Conservation (phyloP, 495 filamentous ascomycete genomes). For the Xylaria flabelliformis region DNA sequence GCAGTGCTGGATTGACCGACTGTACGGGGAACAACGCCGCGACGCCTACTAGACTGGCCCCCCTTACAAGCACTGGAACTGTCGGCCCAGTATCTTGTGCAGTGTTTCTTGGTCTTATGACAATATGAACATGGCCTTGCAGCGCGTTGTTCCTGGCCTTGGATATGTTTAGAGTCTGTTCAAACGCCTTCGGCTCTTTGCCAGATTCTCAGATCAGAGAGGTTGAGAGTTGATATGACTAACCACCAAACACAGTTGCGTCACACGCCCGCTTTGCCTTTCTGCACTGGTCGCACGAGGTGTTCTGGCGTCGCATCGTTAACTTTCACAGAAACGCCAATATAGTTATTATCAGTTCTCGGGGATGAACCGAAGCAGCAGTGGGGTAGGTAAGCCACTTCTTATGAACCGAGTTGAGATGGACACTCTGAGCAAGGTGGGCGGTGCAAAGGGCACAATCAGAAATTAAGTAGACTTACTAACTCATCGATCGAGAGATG, state of each 20-base stretch:
- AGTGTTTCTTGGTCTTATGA: conserved; percentile 41
- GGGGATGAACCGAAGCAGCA: background rate
- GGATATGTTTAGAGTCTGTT: background rate
- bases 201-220: background rate
- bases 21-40: background rate
- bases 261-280: conserved; percentile 55
- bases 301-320: conserved; percentile 42
- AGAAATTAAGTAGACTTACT: background rate
- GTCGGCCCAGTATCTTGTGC: conserved; percentile 42
- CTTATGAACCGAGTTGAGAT: background rate
- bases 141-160: background rate
- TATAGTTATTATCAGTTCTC: background rate
- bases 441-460: background rate
- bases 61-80: background rate
- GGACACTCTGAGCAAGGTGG: background rate
- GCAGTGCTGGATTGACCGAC: background rate
- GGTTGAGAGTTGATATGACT: conserved; percentile 5
- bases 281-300: conserved; percentile 54
- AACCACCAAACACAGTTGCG: conserved; percentile 26
- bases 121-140: conserved; percentile 40
- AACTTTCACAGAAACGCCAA: background rate
- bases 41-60: background rate
- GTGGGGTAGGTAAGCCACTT: background rate
- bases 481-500: background rate
- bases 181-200: background rate